These are phyloP conservation scores for Symbiotaphrina buchneri DNA, from an alignment of 495 filamentous ascomycete species.

Conservation along the genomic window DNA sequence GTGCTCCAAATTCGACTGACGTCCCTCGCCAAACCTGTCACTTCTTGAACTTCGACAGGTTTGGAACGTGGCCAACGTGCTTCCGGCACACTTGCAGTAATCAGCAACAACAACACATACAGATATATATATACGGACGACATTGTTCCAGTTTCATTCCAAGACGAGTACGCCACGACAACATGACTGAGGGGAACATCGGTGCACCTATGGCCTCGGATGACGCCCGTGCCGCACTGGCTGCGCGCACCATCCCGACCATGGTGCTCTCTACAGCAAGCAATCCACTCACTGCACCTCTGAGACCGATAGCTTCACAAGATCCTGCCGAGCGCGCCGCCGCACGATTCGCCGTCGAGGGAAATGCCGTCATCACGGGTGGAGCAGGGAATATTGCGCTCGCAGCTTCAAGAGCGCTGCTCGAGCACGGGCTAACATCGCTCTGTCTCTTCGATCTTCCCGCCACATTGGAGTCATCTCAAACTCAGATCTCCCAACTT, in stretches of 20 bases:
- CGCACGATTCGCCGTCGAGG: constrained; percentile 34
- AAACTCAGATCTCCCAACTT: constrained; percentile 18
- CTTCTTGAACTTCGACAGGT: no score
- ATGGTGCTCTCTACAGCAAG: constrained; percentile 32
- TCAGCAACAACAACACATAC: no score
- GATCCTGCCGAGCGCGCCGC: constrained; percentile 21
- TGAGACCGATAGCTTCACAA: constrained; percentile 3
- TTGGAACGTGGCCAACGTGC: no score
- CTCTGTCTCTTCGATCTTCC: constrained; percentile 39
- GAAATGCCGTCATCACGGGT: constrained; percentile 45
- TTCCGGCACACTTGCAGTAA: no score
- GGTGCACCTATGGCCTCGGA: no score
- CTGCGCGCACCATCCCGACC: constrained; percentile 21
- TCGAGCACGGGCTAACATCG: constrained; percentile 44
- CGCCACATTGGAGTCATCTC: constrained; percentile 16
- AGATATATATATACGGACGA: no score
- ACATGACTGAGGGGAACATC: no score
- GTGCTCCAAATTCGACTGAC: no score
- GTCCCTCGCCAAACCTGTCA: no score
- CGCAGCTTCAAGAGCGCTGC: constrained; percentile 31
- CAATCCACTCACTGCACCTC: constrained; percentile 23
- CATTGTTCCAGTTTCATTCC: no score
- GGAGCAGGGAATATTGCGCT: constrained; percentile 47
- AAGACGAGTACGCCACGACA: no score
- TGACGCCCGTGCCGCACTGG: constrained; percentile 15